A percentile compares a stretch with the other conserved stretches of the same genome.
These are phyloP conservation scores for Plasmodium gallinaceum DNA, from an alignment of 169 alveolate species.

Conservation along the genomic window DNA sequence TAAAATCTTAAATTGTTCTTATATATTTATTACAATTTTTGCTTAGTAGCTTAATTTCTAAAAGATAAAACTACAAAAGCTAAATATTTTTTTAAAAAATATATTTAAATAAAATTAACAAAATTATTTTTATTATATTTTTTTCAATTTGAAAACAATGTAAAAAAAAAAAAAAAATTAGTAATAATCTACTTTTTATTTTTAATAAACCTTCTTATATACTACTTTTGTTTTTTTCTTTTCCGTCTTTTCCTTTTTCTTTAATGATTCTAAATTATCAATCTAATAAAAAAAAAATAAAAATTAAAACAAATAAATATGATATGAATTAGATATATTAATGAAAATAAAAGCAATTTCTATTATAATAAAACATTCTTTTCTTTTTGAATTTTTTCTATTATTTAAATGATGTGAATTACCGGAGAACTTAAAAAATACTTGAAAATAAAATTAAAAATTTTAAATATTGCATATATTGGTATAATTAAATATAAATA, in stretches of 20 bases:
- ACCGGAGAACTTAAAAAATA: slow-evolving; percentile 71
- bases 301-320: background rate
- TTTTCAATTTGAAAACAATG: slow-evolving; percentile 3
- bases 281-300: slow-evolving; percentile 17
- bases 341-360: background rate
- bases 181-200: background rate
- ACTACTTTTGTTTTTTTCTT: slow-evolving; percentile 56
- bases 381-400: too few species aligned
- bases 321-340: background rate
- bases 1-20: too few species aligned
- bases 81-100: too few species aligned
- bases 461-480: slow-evolving; percentile 45
- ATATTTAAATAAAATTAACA: too few species aligned
- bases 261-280: slow-evolving; percentile 12
- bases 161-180: slow-evolving; percentile 10
- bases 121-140: too few species aligned
- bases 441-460: slow-evolving; percentile 49
- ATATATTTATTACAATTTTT: too few species aligned
- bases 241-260: slow-evolving; percentile 39
- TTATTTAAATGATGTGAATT: slow-evolving; percentile 1
- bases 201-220: slow-evolving; percentile 66
- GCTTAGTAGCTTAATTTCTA: too few species aligned
- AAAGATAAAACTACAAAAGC: too few species aligned
- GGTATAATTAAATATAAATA: slow-evolving; percentile 67
- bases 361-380: background rate